phyloP scores from a whole-genome alignment of 805 yeast species.

The Pichia phayaonensis region DNA sequence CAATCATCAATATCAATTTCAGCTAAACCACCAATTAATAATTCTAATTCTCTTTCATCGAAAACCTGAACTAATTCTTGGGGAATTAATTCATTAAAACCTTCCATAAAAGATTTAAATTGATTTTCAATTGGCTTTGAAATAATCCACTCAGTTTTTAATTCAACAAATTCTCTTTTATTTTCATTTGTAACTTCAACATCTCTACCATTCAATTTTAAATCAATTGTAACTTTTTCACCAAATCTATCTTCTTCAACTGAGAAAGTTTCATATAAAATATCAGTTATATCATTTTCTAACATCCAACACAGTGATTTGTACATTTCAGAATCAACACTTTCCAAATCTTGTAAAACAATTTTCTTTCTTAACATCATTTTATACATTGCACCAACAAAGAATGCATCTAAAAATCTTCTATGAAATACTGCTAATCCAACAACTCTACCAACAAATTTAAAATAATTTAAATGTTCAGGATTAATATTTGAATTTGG shows the following conservation, averaged over 20 bases:
- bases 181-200: conserved; percentile 92
- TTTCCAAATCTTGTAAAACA: conserved; percentile 94
- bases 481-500: conserved; percentile 97
- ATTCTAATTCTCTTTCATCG: conserved; percentile 95
- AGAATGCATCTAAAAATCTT: conserved; percentile 95
- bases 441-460: conserved; percentile 96
- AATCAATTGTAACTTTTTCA: conserved; percentile 78
- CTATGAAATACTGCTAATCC: conserved; percentile 98
- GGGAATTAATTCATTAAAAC: conserved; percentile 95
- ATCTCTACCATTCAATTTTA: conserved; percentile 81
- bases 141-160: conserved; percentile 94
- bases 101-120: conserved; percentile 92
- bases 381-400: conserved; percentile 95
- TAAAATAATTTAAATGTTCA: conserved; percentile 95
- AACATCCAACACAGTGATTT: conserved; percentile 92
- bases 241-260: conserved; percentile 90
- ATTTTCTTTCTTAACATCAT: conserved; percentile 96
- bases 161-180: conserved; percentile 91
- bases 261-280: conserved; percentile 82
- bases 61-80: conserved; percentile 94
- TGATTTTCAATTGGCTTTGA: conserved; percentile 90
- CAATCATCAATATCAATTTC: conserved; percentile 98
- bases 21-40: conserved; percentile 95
- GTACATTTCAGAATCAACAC: conserved; percentile 96
- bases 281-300: conserved; percentile 86